Percentiles rank a stretch among this genome's conserved stretches.
Conservation (phyloP, 2,329 filamentous ascomycete genomes). For the Endocalyx cinctus region DNA sequence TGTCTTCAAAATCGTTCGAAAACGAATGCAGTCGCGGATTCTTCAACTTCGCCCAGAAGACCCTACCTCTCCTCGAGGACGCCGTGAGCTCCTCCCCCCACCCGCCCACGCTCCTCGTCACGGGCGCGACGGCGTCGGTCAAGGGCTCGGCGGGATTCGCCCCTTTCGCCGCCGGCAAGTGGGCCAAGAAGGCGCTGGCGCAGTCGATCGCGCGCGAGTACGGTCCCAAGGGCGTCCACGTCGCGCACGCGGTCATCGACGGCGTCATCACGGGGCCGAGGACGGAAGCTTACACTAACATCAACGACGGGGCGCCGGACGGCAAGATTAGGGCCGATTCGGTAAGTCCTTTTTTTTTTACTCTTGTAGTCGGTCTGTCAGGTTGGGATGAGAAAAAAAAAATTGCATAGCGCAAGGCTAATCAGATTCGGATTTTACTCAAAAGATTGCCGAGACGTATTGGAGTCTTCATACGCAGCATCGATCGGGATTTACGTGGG, state of each 20-base stretch:
- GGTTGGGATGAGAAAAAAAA: too few relatives aligned
- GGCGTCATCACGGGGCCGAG: constrained; percentile 70
- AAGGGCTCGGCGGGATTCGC: constrained; percentile 61
- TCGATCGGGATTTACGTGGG: constrained; percentile 64
- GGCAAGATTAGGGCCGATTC: constrained; percentile 62
- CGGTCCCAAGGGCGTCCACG: constrained; percentile 68
- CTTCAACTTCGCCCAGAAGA: constrained; percentile 65
- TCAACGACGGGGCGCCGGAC: constrained; percentile 32
- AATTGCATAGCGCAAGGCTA: too few relatives aligned
- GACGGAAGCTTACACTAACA: constrained; percentile 48
- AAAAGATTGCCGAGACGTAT: constrained; percentile 69
- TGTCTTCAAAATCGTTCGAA: too few relatives aligned
- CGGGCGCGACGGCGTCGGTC: constrained; percentile 68
- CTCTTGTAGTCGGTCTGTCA: too few relatives aligned
- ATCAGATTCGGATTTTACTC: too few relatives aligned
- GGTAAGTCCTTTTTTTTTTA: constrained; percentile 40
- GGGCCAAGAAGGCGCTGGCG: constrained; percentile 61
- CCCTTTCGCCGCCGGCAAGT: constrained; percentile 65
- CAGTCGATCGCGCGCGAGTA: constrained; percentile 70
- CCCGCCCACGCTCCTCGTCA: constrained; percentile 70
- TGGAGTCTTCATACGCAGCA: constrained; percentile 71
- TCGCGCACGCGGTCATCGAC: constrained; percentile 69
- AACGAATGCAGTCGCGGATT: constrained; percentile 47
- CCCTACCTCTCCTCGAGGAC: constrained; percentile 60
- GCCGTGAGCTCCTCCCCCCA: constrained; percentile 37